Evolutionary conservation across 2,329 filamentous ascomycete species (phyloP).

Genomic region (Lachnellula cervina): DNA sequence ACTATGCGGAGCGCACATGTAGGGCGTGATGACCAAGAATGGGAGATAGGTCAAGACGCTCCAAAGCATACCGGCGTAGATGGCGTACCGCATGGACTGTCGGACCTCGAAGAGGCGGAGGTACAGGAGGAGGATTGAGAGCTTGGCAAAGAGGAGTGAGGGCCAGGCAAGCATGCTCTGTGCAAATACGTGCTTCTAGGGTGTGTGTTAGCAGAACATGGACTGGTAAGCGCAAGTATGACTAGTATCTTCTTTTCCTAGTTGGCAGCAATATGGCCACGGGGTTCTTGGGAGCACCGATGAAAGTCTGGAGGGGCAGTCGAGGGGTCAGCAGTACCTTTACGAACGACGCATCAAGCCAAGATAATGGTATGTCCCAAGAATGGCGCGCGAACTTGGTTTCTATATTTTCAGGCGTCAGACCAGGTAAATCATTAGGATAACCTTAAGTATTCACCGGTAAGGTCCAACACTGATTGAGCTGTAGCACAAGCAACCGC

Average conservation of each 20-base stretch:
- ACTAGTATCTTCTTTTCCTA: too few species aligned
- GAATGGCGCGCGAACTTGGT: slow-evolving; percentile 4
- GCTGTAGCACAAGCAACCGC: not conserved
- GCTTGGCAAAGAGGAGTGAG: slow-evolving; percentile 3
- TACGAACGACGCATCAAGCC: slow-evolving; percentile 2
- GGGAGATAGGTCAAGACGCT: slow-evolving; percentile 3
- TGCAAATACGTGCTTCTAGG: slow-evolving; percentile 1
- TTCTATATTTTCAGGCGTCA: not conserved
- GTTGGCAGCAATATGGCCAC: too few species aligned
- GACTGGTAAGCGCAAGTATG: too few species aligned
- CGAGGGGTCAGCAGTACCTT: not conserved
- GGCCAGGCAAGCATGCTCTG: slow-evolving; percentile 2
- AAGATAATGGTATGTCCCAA: slow-evolving; percentile 4
- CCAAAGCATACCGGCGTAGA: slow-evolving; percentile 6
- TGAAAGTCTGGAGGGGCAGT: too few species aligned
- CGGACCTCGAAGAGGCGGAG: slow-evolving; percentile 3
- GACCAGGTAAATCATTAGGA: too few species aligned
- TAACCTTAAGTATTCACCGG: not conserved
- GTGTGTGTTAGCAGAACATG: not conserved
- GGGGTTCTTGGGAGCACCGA: too few species aligned
- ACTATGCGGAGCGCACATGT: slow-evolving; percentile 4
- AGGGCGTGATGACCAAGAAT: not conserved
- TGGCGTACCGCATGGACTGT: not conserved
- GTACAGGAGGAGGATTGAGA: slow-evolving; percentile 11
- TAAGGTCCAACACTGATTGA: not conserved